phyloP scores from a whole-genome alignment of 202 grass and related monocot genomes.

The Musa balbisiana region DNA sequence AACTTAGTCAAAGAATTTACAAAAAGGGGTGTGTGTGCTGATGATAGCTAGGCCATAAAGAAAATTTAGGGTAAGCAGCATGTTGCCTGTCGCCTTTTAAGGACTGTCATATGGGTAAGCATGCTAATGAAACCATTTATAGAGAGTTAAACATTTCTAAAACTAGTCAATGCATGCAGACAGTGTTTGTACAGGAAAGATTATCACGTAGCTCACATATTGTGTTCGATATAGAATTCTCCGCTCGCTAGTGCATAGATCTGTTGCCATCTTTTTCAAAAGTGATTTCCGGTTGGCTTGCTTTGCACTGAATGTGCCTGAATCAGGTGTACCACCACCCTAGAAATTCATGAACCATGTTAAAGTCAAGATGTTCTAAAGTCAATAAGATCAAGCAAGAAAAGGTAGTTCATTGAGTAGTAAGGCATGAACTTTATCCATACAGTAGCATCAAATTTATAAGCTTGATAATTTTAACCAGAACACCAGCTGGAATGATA shows the following conservation, averaged over 20 bases:
- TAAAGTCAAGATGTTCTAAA: conserved; percentile 11
- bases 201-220: conserved; percentile 43
- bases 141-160: background rate
- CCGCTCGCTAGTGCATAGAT: conserved; percentile 77
- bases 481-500: background rate
- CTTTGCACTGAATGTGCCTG: conserved; percentile 45
- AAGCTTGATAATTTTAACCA: background rate
- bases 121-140: background rate
- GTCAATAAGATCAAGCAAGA: background rate
- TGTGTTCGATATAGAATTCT: conserved; percentile 84
- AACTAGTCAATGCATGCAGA: background rate
- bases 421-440: background rate
- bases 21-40: no score
- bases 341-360: conserved; percentile 31
- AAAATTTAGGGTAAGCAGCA: background rate
- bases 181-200: background rate
- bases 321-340: conserved; percentile 31
- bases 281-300: conserved; percentile 69
- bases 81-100: background rate
- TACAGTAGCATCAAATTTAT: background rate
- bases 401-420: background rate
- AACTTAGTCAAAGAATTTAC: no score
- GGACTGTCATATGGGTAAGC: background rate
- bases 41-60: background rate
- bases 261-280: conserved; percentile 72